Base-by-base conservation (phyloP, 805 yeast species). In the Candida sithepensis region DNA sequence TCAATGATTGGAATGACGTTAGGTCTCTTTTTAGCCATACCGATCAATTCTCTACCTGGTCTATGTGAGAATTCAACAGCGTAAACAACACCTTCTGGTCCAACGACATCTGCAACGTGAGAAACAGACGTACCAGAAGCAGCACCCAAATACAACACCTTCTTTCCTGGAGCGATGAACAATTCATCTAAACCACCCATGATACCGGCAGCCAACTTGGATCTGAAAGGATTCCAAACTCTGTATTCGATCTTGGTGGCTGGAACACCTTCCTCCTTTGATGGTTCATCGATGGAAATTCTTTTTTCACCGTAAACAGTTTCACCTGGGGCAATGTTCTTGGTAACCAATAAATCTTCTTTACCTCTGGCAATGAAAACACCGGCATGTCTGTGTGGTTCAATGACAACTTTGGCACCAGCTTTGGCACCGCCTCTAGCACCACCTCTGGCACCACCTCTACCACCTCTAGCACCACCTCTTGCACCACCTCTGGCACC, bases 21-120 rank as follows among this genome's bases (percentile, higher is more conserved):
- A 57, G 99, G 98, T 82, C 99, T 88, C 95, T 94, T 94, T 84
- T 92, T 94, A 69, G 99, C 99, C 99, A 94, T 94, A 65, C 95
- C 88, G 66, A 94, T 92, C 74, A 94, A 82, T 74, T 94, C 99
- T 81, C 99, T 87, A 72, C 99, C 99, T 67, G 98, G 96, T 82
- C 99, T 87, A 82, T 94, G 98, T 55, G 97, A 90, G 78, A 94
- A 94, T 77, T 94, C 99, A 59, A 94, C 99, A 50, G 99, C 99
- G 71, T 94, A 94, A 46, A 94, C 99, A 68, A 89, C 78, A 72
- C 99, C 99, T 75, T 90, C 97, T 70, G 99, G 98, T 56, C 99
- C 99, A 60, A 94, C 99, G 60, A 94, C 85, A 72, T 94, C 99
- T 56, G 98, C 79, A 67, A 94, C 99, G 73, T 94, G 99, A 44